Conservation (phyloP, 2,329 filamentous ascomycete genomes). For the Diaporthe batatas region DNA sequence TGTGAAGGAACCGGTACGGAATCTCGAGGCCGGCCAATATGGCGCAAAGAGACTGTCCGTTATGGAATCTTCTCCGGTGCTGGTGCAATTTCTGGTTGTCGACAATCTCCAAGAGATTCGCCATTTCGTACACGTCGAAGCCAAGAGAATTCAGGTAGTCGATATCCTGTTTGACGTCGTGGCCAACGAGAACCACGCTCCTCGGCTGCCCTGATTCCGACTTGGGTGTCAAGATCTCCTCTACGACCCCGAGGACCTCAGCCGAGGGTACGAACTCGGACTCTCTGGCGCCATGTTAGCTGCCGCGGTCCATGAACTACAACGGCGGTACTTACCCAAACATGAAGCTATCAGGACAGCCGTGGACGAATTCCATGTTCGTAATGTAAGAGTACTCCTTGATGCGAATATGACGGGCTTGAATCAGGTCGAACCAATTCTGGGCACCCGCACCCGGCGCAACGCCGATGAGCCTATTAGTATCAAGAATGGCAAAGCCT, state of each 20-base stretch:
- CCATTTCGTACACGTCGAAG: conserved; percentile 67
- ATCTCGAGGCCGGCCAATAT: conserved; percentile 77
- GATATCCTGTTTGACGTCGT: conserved; percentile 78
- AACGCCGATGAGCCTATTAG: conserved; percentile 63
- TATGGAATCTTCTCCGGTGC: conserved; percentile 66
- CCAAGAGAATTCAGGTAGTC: conserved; percentile 75
- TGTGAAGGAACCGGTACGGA: conserved; percentile 77
- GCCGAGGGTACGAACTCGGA: conserved; percentile 57
- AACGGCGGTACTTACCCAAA: conserved; percentile 73
- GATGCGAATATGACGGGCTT: conserved; percentile 82
- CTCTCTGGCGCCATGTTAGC: conserved; percentile 49
- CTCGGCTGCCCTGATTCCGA: conserved; percentile 43
- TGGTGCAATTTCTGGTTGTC: conserved; percentile 83
- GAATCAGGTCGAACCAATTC: conserved; percentile 77
- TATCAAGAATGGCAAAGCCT: conserved; percentile 86
- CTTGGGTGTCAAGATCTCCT: conserved; percentile 52
- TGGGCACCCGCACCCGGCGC: conserved; percentile 72
- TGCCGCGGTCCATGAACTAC: neutral
- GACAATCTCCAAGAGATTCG: conserved; percentile 71
- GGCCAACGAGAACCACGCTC: conserved; percentile 83
- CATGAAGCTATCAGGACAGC: conserved; percentile 79
- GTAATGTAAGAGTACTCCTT: conserved; percentile 74
- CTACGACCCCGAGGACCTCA: conserved; percentile 53
- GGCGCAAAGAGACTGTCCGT: conserved; percentile 68
- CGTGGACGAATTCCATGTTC: conserved; percentile 78